These are phyloP conservation scores for Nicotiana knightiana DNA, from an alignment of 257 asterid genomes.

Conservation along the genomic window DNA sequence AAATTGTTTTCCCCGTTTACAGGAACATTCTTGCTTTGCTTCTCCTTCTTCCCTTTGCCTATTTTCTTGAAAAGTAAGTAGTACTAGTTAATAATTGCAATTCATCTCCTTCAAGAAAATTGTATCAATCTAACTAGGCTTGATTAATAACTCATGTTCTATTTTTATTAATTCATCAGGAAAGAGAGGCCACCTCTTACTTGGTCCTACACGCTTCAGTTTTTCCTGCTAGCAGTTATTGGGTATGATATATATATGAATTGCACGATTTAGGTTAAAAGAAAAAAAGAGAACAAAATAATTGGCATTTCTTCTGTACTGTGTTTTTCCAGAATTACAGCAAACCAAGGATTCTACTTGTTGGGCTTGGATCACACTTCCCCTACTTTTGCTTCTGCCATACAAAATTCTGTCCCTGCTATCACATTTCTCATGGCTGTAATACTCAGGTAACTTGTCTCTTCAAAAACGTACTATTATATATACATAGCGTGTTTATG, in stretches of 20 bases:
- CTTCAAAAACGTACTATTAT: too few species aligned
- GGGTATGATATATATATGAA: constrained; percentile 41
- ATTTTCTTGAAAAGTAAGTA: constrained; percentile 81
- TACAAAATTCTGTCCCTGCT: constrained; percentile 93
- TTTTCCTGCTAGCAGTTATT: constrained; percentile 84
- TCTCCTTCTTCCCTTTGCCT: constrained; percentile 91
- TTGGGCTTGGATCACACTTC: constrained; percentile 91
- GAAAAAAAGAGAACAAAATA: not conserved
- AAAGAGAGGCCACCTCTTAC: constrained; percentile 78
- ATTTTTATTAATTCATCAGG: constrained; percentile 38
- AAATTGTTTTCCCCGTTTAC: constrained; percentile 87
- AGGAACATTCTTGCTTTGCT: constrained; percentile 84
- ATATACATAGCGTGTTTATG: too few species aligned
- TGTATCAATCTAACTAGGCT: not conserved
- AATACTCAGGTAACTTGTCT: constrained; percentile 45
- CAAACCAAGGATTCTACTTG: constrained; percentile 89
- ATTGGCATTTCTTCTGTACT: not conserved
- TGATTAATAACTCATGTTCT: not conserved
- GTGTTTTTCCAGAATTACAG: constrained; percentile 54
- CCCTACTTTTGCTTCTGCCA: constrained; percentile 92
- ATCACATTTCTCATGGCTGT: constrained; percentile 89
- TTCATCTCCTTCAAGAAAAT: constrained; percentile 41
- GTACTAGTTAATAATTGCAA: not conserved
- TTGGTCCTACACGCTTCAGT: constrained; percentile 58
- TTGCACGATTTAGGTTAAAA: not conserved